These are phyloP conservation scores for Globisporangium paddicum DNA, from an alignment of 352 stramenopile genomes.

Conservation along the genomic window DNA sequence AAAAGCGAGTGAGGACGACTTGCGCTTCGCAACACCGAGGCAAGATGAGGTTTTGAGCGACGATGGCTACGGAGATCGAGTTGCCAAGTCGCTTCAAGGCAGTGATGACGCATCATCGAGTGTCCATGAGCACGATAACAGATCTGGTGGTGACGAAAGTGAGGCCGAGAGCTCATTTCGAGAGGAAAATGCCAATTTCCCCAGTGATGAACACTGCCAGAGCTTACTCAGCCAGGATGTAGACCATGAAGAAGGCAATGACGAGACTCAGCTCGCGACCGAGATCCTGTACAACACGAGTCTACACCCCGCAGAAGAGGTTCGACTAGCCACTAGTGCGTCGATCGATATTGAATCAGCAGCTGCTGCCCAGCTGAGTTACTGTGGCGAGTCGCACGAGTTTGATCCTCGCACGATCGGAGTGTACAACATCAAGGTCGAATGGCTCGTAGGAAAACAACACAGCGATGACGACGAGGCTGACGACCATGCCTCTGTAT, in stretches of 20 bases:
- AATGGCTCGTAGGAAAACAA: conserved; percentile 23
- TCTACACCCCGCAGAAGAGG: conserved; percentile 5
- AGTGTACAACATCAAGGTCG: conserved; percentile 40
- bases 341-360: neutral
- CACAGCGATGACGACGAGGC: neutral
- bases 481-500: neutral
- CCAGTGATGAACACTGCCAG: neutral
- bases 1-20: neutral
- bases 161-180: neutral
- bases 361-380: neutral
- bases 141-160: neutral
- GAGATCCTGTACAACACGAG: neutral
- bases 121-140: neutral
- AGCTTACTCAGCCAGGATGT: neutral
- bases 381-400: neutral
- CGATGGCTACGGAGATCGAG: neutral
- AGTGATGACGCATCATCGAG: neutral
- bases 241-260: neutral
- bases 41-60: neutral
- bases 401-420: conserved; percentile 48
- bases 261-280: neutral
- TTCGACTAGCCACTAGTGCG: neutral
- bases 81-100: neutral
- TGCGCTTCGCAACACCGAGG: neutral
- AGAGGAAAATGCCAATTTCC: neutral